Evolutionary conservation across 805 yeast species (phyloP), one percentile per base, ranked within the genome.

Genomic region (Candida ponderosae): DNA sequence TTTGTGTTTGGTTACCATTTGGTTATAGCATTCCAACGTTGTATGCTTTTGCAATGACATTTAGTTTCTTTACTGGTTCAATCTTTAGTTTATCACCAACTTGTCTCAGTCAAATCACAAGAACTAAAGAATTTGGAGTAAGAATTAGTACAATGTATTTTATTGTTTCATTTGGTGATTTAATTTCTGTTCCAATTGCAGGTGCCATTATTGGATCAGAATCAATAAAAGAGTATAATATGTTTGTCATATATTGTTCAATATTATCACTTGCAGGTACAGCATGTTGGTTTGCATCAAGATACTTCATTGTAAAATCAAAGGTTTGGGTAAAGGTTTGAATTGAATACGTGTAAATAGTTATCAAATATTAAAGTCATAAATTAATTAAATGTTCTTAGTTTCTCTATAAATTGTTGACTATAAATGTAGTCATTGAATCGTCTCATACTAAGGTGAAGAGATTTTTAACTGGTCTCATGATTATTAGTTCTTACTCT

Each of bases 121-220:
- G 67, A 33, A 66, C 70, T 7, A 69, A 70, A 32, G 65, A 61
- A 37, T 72, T 70, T 51, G 79, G 79, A 18, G 65, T 62, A 45
- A 63, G 74, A 19, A 72, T 70, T 45, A 70, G 77, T 3, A 69
- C 77, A 6, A 68, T 75, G 56, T 79, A 77, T 50, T 72, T 74
- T 30, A 60, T 75, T 47, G 80, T 74, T 6, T 68, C 82, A 1
- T 65, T 76, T 47, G 72, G 68, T 13, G 63, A 65, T 29, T 56
- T 74, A 33, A 58, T 68, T 2, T 62, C 68, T 24, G 60, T 73
- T 23, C 79, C 79, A 3, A 57, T 67, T 16, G 67, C 75, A 0
- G 70, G 77, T 32, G 70, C 70, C 1, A 59, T 72, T 24, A 68
- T 71, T 36, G 69, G 68, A 6, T 9, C 10, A 11, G 27, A 13